Evolutionary conservation across 208 protist genomes (phyloP), one percentile per base, ranked within the genome.

Genomic region (Trypanosoma brucei): DNA sequence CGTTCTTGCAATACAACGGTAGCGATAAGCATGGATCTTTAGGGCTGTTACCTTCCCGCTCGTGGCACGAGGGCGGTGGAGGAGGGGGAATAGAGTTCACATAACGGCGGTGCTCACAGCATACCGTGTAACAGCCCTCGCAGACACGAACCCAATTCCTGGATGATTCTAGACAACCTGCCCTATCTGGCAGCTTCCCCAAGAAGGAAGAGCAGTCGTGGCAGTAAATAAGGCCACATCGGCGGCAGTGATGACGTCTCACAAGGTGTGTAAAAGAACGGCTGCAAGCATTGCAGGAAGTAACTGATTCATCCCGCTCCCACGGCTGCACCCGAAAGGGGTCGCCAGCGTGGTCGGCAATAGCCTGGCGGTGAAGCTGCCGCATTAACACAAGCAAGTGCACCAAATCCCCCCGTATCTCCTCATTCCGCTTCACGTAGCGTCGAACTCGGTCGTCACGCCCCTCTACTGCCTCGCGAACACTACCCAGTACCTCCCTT

Each of bases 151-250:
- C 66, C 81, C 82, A 89, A n/a, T 14, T 14, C 11, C 50, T 30
- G 7, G 52, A 30, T 38, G 59, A 31, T 6, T 54, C 31, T 22
- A 22, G 4, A 1, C 39, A 0, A 8, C 3, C 38, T 31, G 35
- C 59, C n/a, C 30, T 53, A 4, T 82, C 70, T 7, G 79, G 86
- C 0, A 81, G 71, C 34, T 79, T 59, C 22, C 82, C 86, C 6
- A 57, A 51, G 44, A 84, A 75, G 3, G 46, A 64, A 44, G 73
- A 83, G 72, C 88, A 94, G 37, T 59, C 37, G 5, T 79, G 74
- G 54, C 88, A 92, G 55, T 74, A 94, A 62, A 86, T 70, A 60
- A 84, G 63, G n/a, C 88, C 88, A 60, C 88, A 92, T 7, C 82
- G 79, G 2, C 84, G 70, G 65, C 84, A 94, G 65, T 75, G 79